Percentiles rank a stretch among this genome's conserved stretches.
These are phyloP conservation scores for Colletotrichum cereale DNA, from an alignment of 2,329 filamentous ascomycete species.

Conservation along the genomic window DNA sequence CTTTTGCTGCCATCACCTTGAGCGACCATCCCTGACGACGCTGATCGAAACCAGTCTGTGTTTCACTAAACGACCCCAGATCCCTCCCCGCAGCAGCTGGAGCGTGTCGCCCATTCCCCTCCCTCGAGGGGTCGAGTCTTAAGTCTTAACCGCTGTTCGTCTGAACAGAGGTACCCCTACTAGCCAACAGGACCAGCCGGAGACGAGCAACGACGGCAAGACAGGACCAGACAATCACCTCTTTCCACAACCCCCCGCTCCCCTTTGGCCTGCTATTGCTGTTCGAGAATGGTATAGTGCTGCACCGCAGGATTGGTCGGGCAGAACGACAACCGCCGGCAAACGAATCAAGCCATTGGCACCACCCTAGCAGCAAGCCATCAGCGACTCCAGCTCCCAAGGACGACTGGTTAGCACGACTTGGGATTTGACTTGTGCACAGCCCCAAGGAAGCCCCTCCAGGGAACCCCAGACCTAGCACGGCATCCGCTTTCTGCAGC, in stretches of 20 bases:
- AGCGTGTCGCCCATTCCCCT: conserved; percentile 29
- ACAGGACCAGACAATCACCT: background rate
- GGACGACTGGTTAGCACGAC: conserved; percentile 24
- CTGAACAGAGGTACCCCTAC: conserved; percentile 22
- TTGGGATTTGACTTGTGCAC: conserved; percentile 36
- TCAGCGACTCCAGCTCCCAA: conserved; percentile 27
- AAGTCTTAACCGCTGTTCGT: conserved; percentile 35
- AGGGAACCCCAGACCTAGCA: conserved; percentile 32
- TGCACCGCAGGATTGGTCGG: conserved; percentile 30
- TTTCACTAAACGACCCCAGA: conserved; percentile 40
- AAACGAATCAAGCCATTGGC: conserved; percentile 29
- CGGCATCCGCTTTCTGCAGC: conserved; percentile 39
- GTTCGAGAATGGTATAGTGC: conserved; percentile 37
- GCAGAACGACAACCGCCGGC: conserved; percentile 22
- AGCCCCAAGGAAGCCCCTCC: conserved; percentile 39
- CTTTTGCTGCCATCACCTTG: background rate
- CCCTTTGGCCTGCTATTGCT: conserved; percentile 16
- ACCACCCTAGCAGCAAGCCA: conserved; percentile 29
- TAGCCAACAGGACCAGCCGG: background rate
- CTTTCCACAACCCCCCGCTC: background rate
- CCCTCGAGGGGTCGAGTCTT: background rate
- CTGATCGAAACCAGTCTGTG: conserved; percentile 36
- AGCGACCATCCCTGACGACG: conserved; percentile 15
- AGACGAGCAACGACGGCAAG: background rate
- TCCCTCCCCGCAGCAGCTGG: conserved; percentile 35